These are phyloP conservation scores for Lachnum nothofagi DNA, from an alignment of 2,329 filamentous ascomycete genomes.

Conservation along the genomic window DNA sequence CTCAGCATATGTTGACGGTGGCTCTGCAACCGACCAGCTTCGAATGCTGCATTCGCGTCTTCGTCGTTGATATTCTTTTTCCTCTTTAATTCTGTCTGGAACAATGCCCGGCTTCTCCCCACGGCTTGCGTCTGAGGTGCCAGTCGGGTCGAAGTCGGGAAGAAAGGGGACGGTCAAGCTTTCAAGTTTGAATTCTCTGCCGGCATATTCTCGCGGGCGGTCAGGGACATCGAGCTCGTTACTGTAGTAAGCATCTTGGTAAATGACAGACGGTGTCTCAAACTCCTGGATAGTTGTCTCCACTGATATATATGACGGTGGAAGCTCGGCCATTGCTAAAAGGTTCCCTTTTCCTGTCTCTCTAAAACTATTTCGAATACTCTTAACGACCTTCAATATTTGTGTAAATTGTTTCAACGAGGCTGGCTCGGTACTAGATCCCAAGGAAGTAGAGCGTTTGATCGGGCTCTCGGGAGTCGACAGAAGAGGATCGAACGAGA, in stretches of 20 bases:
- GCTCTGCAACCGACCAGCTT: slow-evolving; percentile 70
- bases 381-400: slow-evolving; percentile 10
- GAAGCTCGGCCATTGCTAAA: slow-evolving; percentile 35
- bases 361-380: slow-evolving; percentile 13
- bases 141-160: slow-evolving; percentile 67
- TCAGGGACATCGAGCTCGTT: slow-evolving; percentile 77
- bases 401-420: slow-evolving; percentile 3
- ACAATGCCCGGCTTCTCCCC: slow-evolving; percentile 46
- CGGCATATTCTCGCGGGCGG: slow-evolving; percentile 75
- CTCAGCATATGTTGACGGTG: slow-evolving; percentile 65
- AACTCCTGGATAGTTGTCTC: slow-evolving; percentile 51
- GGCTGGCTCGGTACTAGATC: not conserved
- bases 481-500: slow-evolving; percentile 32
- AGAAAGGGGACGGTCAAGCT: slow-evolving; percentile 74
- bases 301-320: slow-evolving; percentile 45
- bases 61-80: slow-evolving; percentile 46
- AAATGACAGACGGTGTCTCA: slow-evolving; percentile 63
- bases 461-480: slow-evolving; percentile 2
- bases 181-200: slow-evolving; percentile 73
- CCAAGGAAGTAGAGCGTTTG: not conserved
- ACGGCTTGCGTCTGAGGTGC: slow-evolving; percentile 49
- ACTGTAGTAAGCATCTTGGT: slow-evolving; percentile 82
- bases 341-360: slow-evolving; percentile 9
- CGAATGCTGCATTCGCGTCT: slow-evolving; percentile 56
- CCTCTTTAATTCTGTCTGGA: slow-evolving; percentile 48